Evolutionary conservation across 2,329 filamentous ascomycete species (phyloP), one percentile per base, ranked within the genome.

Genomic region (Colletotrichum truncatum): DNA sequence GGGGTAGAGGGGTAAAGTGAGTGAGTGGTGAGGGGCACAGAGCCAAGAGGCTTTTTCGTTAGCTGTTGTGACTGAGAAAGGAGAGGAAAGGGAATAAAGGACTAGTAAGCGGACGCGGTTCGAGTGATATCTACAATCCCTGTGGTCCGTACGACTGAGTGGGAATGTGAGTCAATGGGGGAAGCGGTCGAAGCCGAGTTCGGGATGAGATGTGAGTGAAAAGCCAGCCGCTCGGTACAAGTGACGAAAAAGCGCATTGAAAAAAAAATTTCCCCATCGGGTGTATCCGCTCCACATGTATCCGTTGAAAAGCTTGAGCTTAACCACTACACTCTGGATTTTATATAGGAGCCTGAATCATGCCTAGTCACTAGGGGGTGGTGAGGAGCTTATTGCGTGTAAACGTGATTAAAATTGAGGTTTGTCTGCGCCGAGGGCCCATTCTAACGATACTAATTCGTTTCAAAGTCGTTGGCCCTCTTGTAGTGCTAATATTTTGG

Each of bases 231-330:
- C 18, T 51, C 46, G 61, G 54, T 25, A 36, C 18, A 12, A 16
- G 23, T 54, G 62, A 59, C 41, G 39, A 61, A 61, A n/a, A 61
- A 62, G n/a, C 14, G 49, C 48, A 43, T 48, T n/a, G n/a, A n/a
- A 39, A 61, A 65, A 61, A 62, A 65, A 65, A 62, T 21, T 58
- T 55, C 62, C 57, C 39, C 49, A 43, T 62, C 56, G 62, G 62
- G 57, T 65, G 28, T 52, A 48, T 11, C 57, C 57, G 57, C 57
- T 65, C 55, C 55, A 64, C 61, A 38, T 10, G 41, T 23, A 28
- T 11, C 41, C 49, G 14, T 48, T 25, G 23, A 39, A 43, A n/a
- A 38, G 30, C 9, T 41, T 36, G 32, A 62, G 55, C 57, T 62
- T 26, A 49, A 38, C 52, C 16, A 48, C 60, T 4, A 23, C 36